Evolutionary conservation across 345 rosid species (phyloP).

Genomic region (Pelargonium nanum): DNA sequence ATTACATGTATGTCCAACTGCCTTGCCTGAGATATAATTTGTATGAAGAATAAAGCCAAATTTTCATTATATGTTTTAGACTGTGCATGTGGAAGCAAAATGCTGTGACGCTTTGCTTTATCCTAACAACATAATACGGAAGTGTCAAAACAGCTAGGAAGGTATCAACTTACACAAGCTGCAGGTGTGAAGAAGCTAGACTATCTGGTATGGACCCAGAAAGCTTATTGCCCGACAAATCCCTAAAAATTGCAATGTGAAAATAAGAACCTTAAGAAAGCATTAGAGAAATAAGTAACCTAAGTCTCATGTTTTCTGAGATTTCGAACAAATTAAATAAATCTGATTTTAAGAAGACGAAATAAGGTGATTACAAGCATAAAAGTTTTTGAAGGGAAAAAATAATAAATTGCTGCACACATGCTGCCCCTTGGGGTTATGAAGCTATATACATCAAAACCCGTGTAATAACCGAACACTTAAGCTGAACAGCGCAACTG

Average conservation of each 20-base stretch:
- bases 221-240: constrained; percentile 73
- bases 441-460: not conserved
- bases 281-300: not conserved
- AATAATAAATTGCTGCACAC: no score
- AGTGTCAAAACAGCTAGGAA: not conserved
- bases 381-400: no score
- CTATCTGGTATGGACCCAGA: constrained; percentile 81
- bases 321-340: not conserved
- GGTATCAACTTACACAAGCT: constrained; percentile 50
- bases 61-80: no score
- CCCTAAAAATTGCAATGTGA: constrained; percentile 34
- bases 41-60: no score
- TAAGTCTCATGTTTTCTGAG: no score
- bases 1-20: no score
- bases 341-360: no score
- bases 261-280: not conserved
- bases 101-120: not conserved
- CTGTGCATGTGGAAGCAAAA: constrained; percentile 1
- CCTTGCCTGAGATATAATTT: no score
- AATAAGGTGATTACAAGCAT: no score
- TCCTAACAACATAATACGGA: not conserved
- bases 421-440: no score
- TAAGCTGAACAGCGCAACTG: not conserved
- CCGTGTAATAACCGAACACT: not conserved
- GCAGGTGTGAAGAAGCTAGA: constrained; percentile 55